These are phyloP conservation scores for Prinsepia uniflora DNA, from an alignment of 306 rosid species.

Conservation along the genomic window DNA sequence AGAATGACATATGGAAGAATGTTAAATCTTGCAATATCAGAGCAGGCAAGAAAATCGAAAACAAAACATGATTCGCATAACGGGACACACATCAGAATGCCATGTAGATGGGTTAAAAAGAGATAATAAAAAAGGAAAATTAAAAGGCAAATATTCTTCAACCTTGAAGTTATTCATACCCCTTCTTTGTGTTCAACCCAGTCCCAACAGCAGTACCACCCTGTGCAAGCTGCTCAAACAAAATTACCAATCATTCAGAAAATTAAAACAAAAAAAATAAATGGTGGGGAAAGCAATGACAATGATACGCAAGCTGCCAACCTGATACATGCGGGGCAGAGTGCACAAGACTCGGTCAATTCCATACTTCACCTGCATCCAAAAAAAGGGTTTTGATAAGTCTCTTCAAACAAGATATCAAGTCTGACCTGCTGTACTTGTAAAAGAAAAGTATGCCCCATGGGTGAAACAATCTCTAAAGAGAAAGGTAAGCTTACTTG, in stretches of 20 bases:
- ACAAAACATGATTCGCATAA: not conserved
- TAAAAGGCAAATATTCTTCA: slow-evolving; percentile 1
- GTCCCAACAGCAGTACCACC: slow-evolving; percentile 99
- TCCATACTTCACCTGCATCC: slow-evolving; percentile 78
- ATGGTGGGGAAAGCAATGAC: slow-evolving; percentile 11
- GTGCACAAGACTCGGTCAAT: slow-evolving; percentile 72
- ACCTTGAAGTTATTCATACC: slow-evolving; percentile 49
- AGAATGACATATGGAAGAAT: not conserved
- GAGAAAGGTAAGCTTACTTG: slow-evolving; percentile 54
- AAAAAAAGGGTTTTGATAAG: slow-evolving; percentile 33
- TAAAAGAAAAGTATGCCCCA: slow-evolving; percentile 1
- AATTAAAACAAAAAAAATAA: slow-evolving; percentile 3
- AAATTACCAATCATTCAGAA: slow-evolving; percentile 35
- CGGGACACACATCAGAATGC: not conserved
- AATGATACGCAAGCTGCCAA: slow-evolving; percentile 24
- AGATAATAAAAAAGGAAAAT: not conserved
- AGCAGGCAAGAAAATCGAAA: not conserved
- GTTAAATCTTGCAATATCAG: not conserved
- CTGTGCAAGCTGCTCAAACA: slow-evolving; percentile 84
- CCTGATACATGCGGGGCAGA: slow-evolving; percentile 90
- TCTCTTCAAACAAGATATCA: slow-evolving; percentile 10
- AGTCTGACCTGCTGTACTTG: slow-evolving; percentile 7
- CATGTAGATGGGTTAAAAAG: not conserved
- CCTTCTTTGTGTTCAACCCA: slow-evolving; percentile 96
- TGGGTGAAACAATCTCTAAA: slow-evolving; percentile 5